Base-by-base conservation (phyloP, 371 early-diverging fungal genomes). In the Actinomortierella wolfii region DNA sequence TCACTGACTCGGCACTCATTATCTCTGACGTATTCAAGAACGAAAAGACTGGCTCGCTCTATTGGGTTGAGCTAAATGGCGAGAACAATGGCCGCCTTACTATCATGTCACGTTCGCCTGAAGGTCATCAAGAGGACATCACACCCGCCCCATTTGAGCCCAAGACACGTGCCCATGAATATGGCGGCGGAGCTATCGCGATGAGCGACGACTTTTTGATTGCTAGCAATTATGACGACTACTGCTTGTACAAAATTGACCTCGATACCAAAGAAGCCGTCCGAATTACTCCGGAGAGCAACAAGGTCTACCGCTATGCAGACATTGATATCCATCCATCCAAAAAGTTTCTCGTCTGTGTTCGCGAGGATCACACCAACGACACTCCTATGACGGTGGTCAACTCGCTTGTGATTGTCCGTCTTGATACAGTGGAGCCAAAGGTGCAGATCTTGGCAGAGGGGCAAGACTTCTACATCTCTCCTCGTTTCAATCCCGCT, bases 81-180 rank as follows among this genome's bases (percentile, higher is more conserved):
- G 45, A 52, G 13, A 71, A 66, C 53, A 71, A 66, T 50, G 73
- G 73, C 14, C 66, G 73, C n/a, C 66, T 59, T 24, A 71, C 73
- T 7, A 71, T 71, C 47, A 61, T 61, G 56, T 55, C 53, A 18
- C 73, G 67, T 8, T 28, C 26, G 7, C 50, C 60, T 0, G 53
- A 48, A 14, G 73, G 73, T 9, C 28, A 41, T 20, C 54, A 50
- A n/a, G 61, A 71, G 24, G 73, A 81, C 15, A 64, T 77, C 9
- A 55, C 77, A 1, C 75, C 71, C 13, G 54, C 47, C 2, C 59
- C 68, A 9, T 82, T 80, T 68, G 71, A 79, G 43, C 77, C 84
- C 17, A 73, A 81, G 50, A 80, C 86, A 0, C 82, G 84, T 13
- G 92, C 89, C 6, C 90, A 92, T 58, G 92, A 91, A 67, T 92